Percentiles rank a stretch among this genome's conserved stretches.
phyloP scores from a whole-genome alignment of 441 rosid genomes.

The Jatropha multifida region DNA sequence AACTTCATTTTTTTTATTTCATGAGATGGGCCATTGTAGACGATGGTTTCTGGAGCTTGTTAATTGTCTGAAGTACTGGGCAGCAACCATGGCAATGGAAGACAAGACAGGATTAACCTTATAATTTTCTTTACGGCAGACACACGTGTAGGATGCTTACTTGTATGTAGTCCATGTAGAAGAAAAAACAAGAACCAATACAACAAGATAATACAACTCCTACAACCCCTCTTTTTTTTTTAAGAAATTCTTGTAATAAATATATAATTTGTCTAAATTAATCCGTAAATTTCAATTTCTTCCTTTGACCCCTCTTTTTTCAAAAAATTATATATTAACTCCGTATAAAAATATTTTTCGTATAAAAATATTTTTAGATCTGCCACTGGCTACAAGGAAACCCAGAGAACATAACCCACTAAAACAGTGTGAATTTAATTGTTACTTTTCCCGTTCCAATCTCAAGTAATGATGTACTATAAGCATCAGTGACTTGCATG shows the following conservation, averaged over 20 bases:
- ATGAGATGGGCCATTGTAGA: background rate
- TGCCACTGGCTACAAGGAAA: background rate
- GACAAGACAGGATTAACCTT: background rate
- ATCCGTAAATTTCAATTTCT: too few species aligned
- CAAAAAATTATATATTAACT: too few species aligned
- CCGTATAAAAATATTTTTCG: too few species aligned
- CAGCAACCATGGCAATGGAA: too few species aligned
- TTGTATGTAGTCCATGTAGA: background rate
- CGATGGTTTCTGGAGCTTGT: background rate
- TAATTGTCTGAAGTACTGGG: too few species aligned
- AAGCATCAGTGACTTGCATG: background rate
- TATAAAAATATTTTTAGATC: too few species aligned
- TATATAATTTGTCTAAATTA: too few species aligned
- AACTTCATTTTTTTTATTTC: background rate
- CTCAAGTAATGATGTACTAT: background rate
- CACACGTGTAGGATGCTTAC: background rate
- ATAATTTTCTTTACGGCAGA: background rate
- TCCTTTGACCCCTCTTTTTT: too few species aligned
- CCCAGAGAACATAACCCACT: background rate
- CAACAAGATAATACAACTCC: slow-evolving; percentile 13
- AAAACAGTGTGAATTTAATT: background rate
- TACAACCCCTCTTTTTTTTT: background rate
- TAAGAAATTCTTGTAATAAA: too few species aligned
- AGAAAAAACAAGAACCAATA: background rate
- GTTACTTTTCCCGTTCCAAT: background rate